Conservation (phyloP, 2,329 filamentous ascomycete genomes). For the Stachybotrys chlorohalonatus region DNA sequence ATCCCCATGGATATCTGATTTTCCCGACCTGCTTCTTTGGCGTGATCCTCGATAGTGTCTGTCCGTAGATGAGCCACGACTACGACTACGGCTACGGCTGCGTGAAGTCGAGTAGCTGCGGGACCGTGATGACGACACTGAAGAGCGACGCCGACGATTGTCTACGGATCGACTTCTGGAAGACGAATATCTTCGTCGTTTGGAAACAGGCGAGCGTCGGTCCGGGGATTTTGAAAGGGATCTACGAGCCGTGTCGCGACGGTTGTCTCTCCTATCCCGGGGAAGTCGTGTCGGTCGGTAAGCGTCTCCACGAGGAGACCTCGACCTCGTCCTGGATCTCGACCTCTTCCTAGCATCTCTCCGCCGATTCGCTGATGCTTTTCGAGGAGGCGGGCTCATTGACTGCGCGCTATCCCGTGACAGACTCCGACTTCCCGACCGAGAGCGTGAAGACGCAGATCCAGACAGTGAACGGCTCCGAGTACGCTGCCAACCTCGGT, state of each 20-base stretch:
- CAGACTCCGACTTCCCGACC: constrained; percentile 22
- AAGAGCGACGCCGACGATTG: constrained; percentile 25
- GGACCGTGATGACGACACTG: constrained; percentile 30
- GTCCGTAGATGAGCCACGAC: constrained; percentile 5
- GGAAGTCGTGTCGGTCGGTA: constrained; percentile 14
- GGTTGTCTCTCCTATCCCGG: constrained; percentile 11
- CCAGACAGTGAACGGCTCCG: constrained; percentile 24
- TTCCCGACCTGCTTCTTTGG: constrained; percentile 15
- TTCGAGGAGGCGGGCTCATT: constrained; percentile 22
- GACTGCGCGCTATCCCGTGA: constrained; percentile 22
- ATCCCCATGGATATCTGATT: not conserved
- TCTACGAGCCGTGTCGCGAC: constrained; percentile 10
- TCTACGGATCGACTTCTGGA: constrained; percentile 38
- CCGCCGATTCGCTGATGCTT: constrained; percentile 20
- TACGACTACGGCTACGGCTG: constrained; percentile 14
- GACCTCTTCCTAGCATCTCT: constrained; percentile 28
- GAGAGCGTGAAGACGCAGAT: constrained; percentile 18
- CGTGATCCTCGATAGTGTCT: constrained; percentile 13
- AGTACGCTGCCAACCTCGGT: constrained; percentile 19
- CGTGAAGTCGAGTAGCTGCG: constrained; percentile 24
- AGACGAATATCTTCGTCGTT: constrained; percentile 40
- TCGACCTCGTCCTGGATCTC: constrained; percentile 17
- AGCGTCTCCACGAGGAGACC: constrained; percentile 23
- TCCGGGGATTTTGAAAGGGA: constrained; percentile 27
- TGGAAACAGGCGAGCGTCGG: constrained; percentile 33